Percentiles rank a stretch among this genome's conserved stretches.
These are phyloP conservation scores for Pleurotus tuoliensis DNA, from an alignment of 768 basidiomycete genomes.

Conservation along the genomic window DNA sequence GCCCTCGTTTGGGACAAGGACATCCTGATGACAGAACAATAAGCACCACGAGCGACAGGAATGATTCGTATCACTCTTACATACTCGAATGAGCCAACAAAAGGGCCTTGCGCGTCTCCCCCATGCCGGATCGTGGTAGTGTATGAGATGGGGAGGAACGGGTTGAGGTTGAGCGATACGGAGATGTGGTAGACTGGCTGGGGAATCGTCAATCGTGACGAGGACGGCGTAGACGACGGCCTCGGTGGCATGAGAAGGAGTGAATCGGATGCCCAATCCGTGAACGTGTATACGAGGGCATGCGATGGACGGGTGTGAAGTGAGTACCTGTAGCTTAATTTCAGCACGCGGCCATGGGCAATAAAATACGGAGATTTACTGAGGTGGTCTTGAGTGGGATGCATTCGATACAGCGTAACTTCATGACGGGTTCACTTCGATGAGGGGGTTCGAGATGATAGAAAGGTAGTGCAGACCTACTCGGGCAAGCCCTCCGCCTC, in stretches of 20 bases:
- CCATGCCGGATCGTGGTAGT: constrained; percentile 33
- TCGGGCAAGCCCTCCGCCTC: neutral
- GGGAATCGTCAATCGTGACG: constrained; percentile 15
- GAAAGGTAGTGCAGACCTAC: neutral
- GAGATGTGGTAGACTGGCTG: constrained; percentile 37
- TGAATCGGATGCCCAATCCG: constrained; percentile 27
- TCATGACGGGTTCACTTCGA: neutral
- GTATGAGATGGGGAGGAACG: constrained; percentile 42
- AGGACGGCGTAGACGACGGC: neutral
- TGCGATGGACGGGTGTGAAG: constrained; percentile 15
- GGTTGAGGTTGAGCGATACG: constrained; percentile 39
- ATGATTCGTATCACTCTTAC: constrained; percentile 6
- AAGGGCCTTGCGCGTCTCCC: constrained; percentile 19
- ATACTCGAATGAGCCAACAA: constrained; percentile 36
- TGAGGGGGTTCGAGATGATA: neutral
- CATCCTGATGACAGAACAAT: constrained; percentile 21
- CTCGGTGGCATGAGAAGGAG: constrained; percentile 35
- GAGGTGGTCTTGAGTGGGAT: neutral
- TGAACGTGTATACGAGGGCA: constrained; percentile 38
- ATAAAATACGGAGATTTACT: neutral
- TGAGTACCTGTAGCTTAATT: neutral
- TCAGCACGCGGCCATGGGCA: neutral
- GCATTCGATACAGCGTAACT: neutral
- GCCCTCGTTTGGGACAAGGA: constrained; percentile 38
- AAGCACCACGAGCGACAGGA: neutral